A percentile compares a stretch with the other conserved stretches of the same genome.
Conservation (phyloP, 148 eudicot genomes). For the Dianthus caryophyllus region DNA sequence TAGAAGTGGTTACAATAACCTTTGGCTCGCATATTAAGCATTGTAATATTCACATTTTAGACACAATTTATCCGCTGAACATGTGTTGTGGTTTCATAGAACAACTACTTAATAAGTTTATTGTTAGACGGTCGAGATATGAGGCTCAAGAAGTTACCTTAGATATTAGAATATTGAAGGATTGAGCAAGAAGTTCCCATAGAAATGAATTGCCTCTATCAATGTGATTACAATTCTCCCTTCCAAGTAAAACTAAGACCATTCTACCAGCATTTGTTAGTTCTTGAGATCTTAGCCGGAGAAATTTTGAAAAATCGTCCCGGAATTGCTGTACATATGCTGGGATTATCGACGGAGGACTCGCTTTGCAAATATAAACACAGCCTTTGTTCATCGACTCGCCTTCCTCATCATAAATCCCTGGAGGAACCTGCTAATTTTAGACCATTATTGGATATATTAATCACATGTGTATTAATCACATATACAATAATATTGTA, state of each 20-base stretch:
- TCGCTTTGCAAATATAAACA: constrained; percentile 64
- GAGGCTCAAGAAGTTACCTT: constrained; percentile 34
- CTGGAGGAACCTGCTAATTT: constrained; percentile 54
- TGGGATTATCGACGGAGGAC: constrained; percentile 40
- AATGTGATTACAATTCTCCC: constrained; percentile 43
- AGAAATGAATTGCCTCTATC: constrained; percentile 69
- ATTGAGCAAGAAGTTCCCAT: constrained; percentile 69
- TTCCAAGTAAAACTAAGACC: constrained; percentile 71
- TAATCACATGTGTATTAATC: too few relatives aligned
- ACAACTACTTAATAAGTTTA: too few relatives aligned
- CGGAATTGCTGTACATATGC: constrained; percentile 63
- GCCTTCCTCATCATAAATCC: constrained; percentile 53
- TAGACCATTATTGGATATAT: not conserved
- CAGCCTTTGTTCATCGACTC: constrained; percentile 57
- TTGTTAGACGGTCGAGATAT: too few relatives aligned
- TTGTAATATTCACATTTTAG: too few relatives aligned
- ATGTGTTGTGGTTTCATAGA: too few relatives aligned
- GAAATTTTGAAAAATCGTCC: constrained; percentile 62
- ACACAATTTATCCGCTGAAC: too few relatives aligned
- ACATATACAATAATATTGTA: too few relatives aligned
- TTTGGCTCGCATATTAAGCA: too few relatives aligned
- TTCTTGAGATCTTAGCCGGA: constrained; percentile 59
- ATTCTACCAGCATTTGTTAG: constrained; percentile 52
- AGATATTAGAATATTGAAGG: constrained; percentile 44
- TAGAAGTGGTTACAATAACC: too few relatives aligned